Percentiles rank a stretch among this genome's conserved stretches.
phyloP scores from a whole-genome alignment of 495 filamentous ascomycete genomes.

The Xylaria flabelliformis region DNA sequence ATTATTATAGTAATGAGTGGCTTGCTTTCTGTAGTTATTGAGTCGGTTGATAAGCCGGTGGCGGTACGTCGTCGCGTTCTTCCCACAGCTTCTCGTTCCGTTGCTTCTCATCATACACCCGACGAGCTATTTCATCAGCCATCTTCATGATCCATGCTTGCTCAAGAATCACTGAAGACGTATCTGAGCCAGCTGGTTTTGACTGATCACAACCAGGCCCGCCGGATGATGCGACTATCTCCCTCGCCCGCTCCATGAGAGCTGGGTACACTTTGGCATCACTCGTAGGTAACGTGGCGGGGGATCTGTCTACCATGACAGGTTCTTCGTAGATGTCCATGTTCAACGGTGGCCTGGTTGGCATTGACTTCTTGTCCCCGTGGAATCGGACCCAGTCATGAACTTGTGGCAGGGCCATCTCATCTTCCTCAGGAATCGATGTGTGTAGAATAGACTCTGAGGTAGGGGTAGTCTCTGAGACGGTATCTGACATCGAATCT shows the following conservation, averaged over 20 bases:
- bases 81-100: slow-evolving; percentile 54
- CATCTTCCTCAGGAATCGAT: slow-evolving; percentile 61
- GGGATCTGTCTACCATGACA: slow-evolving; percentile 25
- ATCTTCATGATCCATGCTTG: slow-evolving; percentile 91
- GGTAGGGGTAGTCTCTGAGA: slow-evolving; percentile 46
- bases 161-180: slow-evolving; percentile 70
- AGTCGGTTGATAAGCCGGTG: slow-evolving; percentile 66
- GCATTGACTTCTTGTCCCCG: slow-evolving; percentile 31
- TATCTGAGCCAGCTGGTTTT: slow-evolving; percentile 45
- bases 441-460: slow-evolving; percentile 57
- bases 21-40: slow-evolving; percentile 32
- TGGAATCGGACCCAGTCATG: slow-evolving; percentile 53
- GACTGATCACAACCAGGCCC: slow-evolving; percentile 43
- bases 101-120: slow-evolving; percentile 72
- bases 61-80: slow-evolving; percentile 62
- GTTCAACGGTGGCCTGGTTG: slow-evolving; percentile 40
- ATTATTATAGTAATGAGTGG: slow-evolving; percentile 25
- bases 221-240: slow-evolving; percentile 40
- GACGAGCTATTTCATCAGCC: slow-evolving; percentile 85
- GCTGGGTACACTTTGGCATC: slow-evolving; percentile 31
- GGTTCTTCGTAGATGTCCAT: slow-evolving; percentile 35
- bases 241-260: slow-evolving; percentile 42
- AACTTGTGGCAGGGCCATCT: slow-evolving; percentile 53
- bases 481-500: slow-evolving; percentile 47
- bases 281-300: slow-evolving; percentile 24